These are phyloP conservation scores for Tolypocladium album DNA, from an alignment of 2,329 filamentous ascomycete genomes.

Conservation along the genomic window DNA sequence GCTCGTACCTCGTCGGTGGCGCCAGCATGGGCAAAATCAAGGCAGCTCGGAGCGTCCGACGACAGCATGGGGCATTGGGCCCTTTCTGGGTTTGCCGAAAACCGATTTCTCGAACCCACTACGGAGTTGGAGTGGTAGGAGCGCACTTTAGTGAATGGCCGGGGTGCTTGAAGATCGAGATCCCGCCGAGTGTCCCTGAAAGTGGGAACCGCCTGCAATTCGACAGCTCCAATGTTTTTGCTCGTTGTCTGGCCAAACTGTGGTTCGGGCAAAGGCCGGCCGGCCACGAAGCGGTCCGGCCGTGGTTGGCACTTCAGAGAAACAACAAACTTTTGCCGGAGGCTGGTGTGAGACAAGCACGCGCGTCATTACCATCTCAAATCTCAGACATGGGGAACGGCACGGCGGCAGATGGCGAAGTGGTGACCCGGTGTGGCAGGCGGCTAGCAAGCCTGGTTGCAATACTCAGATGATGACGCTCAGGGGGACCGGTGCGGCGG, in stretches of 20 bases:
- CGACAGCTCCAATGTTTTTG: not conserved
- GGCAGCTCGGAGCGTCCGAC: not conserved
- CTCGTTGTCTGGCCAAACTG: not conserved
- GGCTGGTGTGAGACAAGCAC: not conserved
- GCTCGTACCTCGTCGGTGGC: not conserved
- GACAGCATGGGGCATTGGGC: not conserved
- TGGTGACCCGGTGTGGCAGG: not conserved
- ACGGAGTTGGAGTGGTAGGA: not conserved
- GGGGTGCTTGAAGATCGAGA: not conserved
- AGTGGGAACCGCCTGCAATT: not conserved
- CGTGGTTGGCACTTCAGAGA: not conserved
- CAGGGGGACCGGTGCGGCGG: no score
- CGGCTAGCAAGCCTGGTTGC: not conserved
- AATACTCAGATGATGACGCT: no score
- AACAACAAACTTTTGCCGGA: not conserved
- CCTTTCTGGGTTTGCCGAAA: not conserved
- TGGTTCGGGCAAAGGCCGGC: not conserved
- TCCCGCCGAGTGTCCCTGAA: not conserved
- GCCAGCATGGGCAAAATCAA: not conserved
- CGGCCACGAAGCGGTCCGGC: not conserved
- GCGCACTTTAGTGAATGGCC: not conserved
- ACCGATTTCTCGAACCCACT: not conserved
- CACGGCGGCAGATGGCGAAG: not conserved
- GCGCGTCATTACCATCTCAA: not conserved
- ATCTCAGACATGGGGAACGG: not conserved